Base-by-base conservation (phyloP, 768 basidiomycete species). In the Tylopilus sp. region DNA sequence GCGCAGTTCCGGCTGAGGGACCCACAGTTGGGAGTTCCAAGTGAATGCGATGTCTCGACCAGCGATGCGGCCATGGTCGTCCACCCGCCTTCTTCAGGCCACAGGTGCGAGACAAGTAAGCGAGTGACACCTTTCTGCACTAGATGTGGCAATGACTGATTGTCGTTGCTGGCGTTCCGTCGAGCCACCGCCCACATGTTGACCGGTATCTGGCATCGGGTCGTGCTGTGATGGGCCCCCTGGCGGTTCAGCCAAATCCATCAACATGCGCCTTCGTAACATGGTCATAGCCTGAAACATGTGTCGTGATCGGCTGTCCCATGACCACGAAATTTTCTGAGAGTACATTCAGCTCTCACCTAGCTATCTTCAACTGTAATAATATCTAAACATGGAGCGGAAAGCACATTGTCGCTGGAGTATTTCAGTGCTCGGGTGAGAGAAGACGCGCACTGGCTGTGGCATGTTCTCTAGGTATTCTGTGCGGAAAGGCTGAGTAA, bases 241-340 rank as follows among this genome's bases (percentile, higher is more conserved):
- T 13, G 30, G 47, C 4, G 36, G 21, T 48, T 31, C 50, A 2
- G 11, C 20, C 25, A 9, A 10, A 4, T 46, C 52, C 39, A 49
- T 59, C 33, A 10, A 31, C 5, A 3, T 31, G 13, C 31, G 15
- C 31, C 31, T 3, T 31, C 31, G 31, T 13, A 31, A 31, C 28
- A 15, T 47, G 41, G 42, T 10, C 36, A 52, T 15, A 51, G n/a
- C n/a, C n/a, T n/a, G n/a, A n/a, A 41, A 23, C 46, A 63, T 23
- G 46, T 36, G 9, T 43, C 41, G 18, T 33, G 30, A 13, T 36
- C 25, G 26, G 2, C 13, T 21, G 43, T 52, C 23, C 45, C 6
- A 6, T 61, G 50, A 28, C 48, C 53, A 1, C 59, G 61, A 36
- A 36, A 61, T 49, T 18, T 28, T 49, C 3, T 26, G 48, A 15